Evolutionary conservation across 208 protist genomes (phyloP), one percentile per base, ranked within the genome.

Genomic region (Vickermania ingenoplastis): DNA sequence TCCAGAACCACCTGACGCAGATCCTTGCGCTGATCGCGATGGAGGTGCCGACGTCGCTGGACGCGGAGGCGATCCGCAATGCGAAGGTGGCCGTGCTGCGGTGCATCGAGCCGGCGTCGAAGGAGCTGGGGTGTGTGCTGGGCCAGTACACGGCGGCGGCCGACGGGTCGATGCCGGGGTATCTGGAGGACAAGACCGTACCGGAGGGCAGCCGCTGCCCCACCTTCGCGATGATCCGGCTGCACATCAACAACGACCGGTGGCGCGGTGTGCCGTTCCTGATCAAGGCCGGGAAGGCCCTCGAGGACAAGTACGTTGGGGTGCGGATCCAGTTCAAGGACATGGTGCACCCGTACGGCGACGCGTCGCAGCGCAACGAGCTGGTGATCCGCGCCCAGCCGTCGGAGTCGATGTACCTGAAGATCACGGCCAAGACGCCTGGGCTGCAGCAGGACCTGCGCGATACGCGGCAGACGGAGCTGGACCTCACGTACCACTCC

Each of bases 231-330:
- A 63, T 81, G 53, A 48, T 92, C 59, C 68, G 69, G 23, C 70
- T 98, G 7, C 61, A 71, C 57, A 91, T 98, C 62, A 88, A 96
- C 63, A 97, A 96, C 73, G 76, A 92, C 57, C 82, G 93, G 26
- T 98, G 95, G 95, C 60, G 89, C n/a, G 92, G 81, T 52, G 92
- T 97, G 22, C 92, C 92, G 22, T 97, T 98, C 66, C 85, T 97
- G 53, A 70, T 96, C 23, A 94, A 90, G 63, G 86, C 85, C 1
- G 89, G 91, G 26, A 97, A 97, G 69, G 86, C 89, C n/a, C 54
- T 95, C 3, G 89, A 95, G 64, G 55, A 77, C 45, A 88, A 91
- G 61, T 77, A 77, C 31, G 77, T 95, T 13, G 78, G 67, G 45
- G 90, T 95, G 45, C 76, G 79, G 59, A 84, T 95, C 55, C 86